A percentile compares a stretch with the other conserved stretches of the same genome.
Evolutionary conservation across 768 basidiomycete genomes (phyloP).

Genomic region (Pisolithus albus): DNA sequence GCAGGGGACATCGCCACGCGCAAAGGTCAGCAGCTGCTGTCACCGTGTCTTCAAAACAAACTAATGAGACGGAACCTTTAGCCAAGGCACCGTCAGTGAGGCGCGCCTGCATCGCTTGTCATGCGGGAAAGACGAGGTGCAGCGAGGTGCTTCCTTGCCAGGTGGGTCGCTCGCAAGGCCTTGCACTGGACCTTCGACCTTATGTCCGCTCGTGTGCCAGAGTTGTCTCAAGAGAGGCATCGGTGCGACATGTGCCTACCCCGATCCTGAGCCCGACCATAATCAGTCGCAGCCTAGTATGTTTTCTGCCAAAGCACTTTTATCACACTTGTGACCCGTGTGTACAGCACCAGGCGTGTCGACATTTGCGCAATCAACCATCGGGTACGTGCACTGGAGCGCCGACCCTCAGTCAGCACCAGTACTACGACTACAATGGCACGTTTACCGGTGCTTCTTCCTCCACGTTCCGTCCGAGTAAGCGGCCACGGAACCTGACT

Average conservation of each 20-base stretch:
- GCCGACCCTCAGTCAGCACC: constrained; percentile 49
- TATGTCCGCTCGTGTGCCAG: constrained; percentile 29
- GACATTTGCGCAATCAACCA: constrained; percentile 32
- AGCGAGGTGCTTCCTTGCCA: constrained; percentile 80
- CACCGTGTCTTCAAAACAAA: constrained; percentile 6
- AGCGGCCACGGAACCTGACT: constrained; percentile 72
- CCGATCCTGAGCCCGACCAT: constrained; percentile 64
- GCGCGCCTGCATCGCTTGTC: constrained; percentile 74
- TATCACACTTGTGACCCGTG: constrained; percentile 5
- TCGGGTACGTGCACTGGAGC: constrained; percentile 33
- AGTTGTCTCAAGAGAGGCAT: constrained; percentile 79
- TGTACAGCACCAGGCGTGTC: constrained; percentile 29
- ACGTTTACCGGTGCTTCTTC: constrained; percentile 62
- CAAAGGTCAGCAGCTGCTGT: constrained; percentile 51
- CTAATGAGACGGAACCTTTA: constrained; percentile 23
- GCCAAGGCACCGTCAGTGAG: constrained; percentile 79
- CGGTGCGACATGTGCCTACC: constrained; percentile 64
- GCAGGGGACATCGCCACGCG: constrained; percentile 32
- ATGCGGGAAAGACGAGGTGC: constrained; percentile 77
- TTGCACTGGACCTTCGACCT: background rate
- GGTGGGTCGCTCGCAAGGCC: constrained; percentile 33
- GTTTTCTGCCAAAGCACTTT: background rate
- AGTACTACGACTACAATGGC: constrained; percentile 74
- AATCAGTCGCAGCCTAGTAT: constrained; percentile 25
- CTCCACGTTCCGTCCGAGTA: constrained; percentile 73